These are phyloP conservation scores for Graphilbum ipis-grandicollis DNA, from an alignment of 2,329 filamentous ascomycete genomes.

Conservation along the genomic window DNA sequence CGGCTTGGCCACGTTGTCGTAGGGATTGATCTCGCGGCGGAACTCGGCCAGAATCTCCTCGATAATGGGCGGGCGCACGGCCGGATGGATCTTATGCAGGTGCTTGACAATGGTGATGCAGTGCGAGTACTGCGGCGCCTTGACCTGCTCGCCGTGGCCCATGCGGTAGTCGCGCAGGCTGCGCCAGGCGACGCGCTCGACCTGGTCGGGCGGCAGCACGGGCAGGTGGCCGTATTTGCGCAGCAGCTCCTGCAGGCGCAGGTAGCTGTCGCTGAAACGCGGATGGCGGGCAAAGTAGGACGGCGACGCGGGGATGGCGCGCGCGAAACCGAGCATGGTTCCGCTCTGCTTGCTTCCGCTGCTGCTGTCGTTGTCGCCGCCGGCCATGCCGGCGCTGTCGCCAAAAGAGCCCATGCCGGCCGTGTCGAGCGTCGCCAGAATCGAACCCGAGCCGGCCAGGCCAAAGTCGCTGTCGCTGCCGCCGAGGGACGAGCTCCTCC, in stretches of 20 bases:
- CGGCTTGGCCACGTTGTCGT: slow-evolving; percentile 44
- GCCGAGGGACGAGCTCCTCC: not conserved
- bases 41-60: slow-evolving; percentile 47
- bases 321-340: slow-evolving; percentile 30
- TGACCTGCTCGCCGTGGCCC: slow-evolving; percentile 53
- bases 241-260: slow-evolving; percentile 55
- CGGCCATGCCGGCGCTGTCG: not conserved
- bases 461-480: not conserved
- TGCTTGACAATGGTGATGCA: slow-evolving; percentile 61
- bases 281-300: slow-evolving; percentile 91
- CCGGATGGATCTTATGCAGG: slow-evolving; percentile 71
- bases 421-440: not conserved
- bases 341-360: not conserved
- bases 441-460: not conserved
- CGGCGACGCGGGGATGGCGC: slow-evolving; percentile 66
- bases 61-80: slow-evolving; percentile 56
- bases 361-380: no score
- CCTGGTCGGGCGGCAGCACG: slow-evolving; percentile 43
- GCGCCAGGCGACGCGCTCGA: slow-evolving; percentile 64
- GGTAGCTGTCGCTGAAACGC: slow-evolving; percentile 68
- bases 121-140: slow-evolving; percentile 60
- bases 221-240: slow-evolving; percentile 61
- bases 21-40: slow-evolving; percentile 57
- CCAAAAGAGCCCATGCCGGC: not conserved
- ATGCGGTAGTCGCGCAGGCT: slow-evolving; percentile 60